Evolutionary conservation across 805 yeast genomes (phyloP).

Genomic region (Lachancea sp.): DNA sequence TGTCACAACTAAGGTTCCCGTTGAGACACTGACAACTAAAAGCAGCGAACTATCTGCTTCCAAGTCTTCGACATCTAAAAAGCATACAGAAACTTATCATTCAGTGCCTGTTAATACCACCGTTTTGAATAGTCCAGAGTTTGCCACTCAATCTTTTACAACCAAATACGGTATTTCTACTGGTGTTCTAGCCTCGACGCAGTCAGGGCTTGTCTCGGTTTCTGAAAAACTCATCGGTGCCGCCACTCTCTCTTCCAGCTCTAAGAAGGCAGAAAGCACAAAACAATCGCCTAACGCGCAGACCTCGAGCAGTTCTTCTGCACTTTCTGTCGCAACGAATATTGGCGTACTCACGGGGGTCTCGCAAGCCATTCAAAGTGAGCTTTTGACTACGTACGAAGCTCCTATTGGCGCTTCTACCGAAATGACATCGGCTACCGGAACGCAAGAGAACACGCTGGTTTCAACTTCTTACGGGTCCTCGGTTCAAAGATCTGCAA

Average conservation of each 20-base stretch:
- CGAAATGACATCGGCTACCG: not conserved
- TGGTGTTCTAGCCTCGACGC: not conserved
- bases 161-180: not conserved
- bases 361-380: conserved; percentile 1
- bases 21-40: not conserved
- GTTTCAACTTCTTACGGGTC: not conserved
- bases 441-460: not conserved
- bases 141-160: not conserved
- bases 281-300: not conserved
- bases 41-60: not conserved
- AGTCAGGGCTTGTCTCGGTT: not conserved
- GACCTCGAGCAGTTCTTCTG: not conserved
- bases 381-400: conserved; percentile 5
- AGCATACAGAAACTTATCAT: too few species aligned
- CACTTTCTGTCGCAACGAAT: not conserved
- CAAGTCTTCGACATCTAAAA: not conserved
- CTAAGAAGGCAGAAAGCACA: not conserved
- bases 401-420: not conserved
- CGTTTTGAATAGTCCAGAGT: not conserved
- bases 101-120: not conserved
- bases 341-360: not conserved
- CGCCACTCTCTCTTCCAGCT: not conserved
- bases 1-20: conserved; percentile 26
- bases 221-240: not conserved
- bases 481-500: too few species aligned